Evolutionary conservation across 2,329 filamentous ascomycete species (phyloP), one percentile per base, ranked within the genome.

Genomic region (Microsporum audouinii): DNA sequence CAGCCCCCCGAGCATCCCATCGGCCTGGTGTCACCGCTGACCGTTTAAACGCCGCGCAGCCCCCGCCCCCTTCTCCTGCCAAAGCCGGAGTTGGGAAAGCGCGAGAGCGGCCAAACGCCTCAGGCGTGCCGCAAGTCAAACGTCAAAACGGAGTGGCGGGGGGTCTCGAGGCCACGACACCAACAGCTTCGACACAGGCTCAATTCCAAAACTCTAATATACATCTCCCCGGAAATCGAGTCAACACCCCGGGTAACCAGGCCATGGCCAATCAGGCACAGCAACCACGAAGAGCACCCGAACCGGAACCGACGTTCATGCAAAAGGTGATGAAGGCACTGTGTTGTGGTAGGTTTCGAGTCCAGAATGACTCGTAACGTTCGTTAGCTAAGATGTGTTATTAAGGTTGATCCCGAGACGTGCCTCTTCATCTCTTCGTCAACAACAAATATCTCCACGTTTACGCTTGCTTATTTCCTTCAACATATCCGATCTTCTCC

Each of bases 131-230:
- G 74, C 82, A 83, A 75, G 81, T 83, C 72, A 88, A 91, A 80
- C 85, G 90, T 78, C 84, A 83, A 77, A 91, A 86, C 82, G 75
- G 68, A 57, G 63, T 68, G 62, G 70, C 67, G 58, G 70, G 71
- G 66, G 74, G 72, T 57, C 65, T 76, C 74, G 89, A 95, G 74
- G 84, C 88, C 74, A 84, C 85, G 71, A 92, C 91, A 66, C 89
- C 91, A 68, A 87, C 91, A 72, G 89, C 88, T 69, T 96, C 90
- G 72, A 96, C 90, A 66, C 89, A 95, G 76, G 92, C 92, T 67
- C 92, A 96, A 73, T 96, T 96, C 81, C 91, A 95, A 79, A 92
- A 90, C 82, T 96, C 90, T 78, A 89, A 88, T 71, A 89, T 90
- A 74, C 94, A 96, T 75, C 82, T 95, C 66, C 83, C 88, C 57